These are phyloP conservation scores for Colletotrichum lindemuthianum DNA, from an alignment of 2,329 filamentous ascomycete genomes.

Conservation along the genomic window DNA sequence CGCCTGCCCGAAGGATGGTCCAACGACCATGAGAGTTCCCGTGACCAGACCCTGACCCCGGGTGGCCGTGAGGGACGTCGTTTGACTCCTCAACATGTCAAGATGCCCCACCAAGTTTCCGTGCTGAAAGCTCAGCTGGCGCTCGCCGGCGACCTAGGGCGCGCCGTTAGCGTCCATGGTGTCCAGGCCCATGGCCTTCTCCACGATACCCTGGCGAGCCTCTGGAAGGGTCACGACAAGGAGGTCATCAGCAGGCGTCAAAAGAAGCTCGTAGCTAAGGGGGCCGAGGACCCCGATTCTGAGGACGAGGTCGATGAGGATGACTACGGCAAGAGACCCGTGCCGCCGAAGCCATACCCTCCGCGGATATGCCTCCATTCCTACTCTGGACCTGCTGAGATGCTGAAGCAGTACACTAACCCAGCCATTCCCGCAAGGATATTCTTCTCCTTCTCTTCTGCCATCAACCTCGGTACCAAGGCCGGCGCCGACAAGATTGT, in stretches of 20 bases:
- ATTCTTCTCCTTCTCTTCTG: slow-evolving; percentile 88
- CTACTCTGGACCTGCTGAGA: slow-evolving; percentile 81
- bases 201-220: slow-evolving; percentile 70
- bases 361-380: slow-evolving; percentile 94
- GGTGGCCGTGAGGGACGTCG: slow-evolving; percentile 76
- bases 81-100: slow-evolving; percentile 75
- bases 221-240: slow-evolving; percentile 78
- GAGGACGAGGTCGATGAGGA: slow-evolving; percentile 45
- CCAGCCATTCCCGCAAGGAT: slow-evolving; percentile 77
- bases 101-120: slow-evolving; percentile 73
- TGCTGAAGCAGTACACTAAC: slow-evolving; percentile 81
- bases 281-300: slow-evolving; percentile 57
- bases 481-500: slow-evolving; percentile 62
- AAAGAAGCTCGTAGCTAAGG: slow-evolving; percentile 57
- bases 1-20: slow-evolving; percentile 73
- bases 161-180: slow-evolving; percentile 76
- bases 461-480: slow-evolving; percentile 77
- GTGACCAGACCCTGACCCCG: slow-evolving; percentile 65
- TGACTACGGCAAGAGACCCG: slow-evolving; percentile 18
- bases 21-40: slow-evolving; percentile 42
- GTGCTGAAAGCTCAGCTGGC: slow-evolving; percentile 75
- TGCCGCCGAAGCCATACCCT: slow-evolving; percentile 71
- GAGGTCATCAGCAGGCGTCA: slow-evolving; percentile 69
- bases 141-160: slow-evolving; percentile 73
- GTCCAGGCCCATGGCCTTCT: slow-evolving; percentile 81